phyloP scores from a whole-genome alignment of 2,329 filamentous ascomycete genomes.

The Nemania sp. region DNA sequence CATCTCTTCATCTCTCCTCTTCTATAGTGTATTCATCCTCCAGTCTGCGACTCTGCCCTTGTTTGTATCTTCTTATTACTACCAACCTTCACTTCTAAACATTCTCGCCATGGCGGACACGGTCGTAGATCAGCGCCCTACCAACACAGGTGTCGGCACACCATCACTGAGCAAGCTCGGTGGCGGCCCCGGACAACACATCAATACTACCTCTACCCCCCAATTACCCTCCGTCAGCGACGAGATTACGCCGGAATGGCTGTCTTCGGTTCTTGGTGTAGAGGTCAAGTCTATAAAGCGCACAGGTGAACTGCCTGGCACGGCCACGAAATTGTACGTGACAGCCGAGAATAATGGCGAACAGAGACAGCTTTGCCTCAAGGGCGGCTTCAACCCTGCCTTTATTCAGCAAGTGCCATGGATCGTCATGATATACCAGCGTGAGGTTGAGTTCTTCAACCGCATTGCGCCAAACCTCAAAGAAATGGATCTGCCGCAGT shows the following conservation, averaged over 20 bases:
- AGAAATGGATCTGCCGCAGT: constrained; percentile 30
- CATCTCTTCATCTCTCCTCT: constrained; percentile 4
- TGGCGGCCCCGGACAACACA: not conserved
- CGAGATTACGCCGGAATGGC: constrained; percentile 34
- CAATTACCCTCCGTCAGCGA: constrained; percentile 26
- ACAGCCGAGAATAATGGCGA: constrained; percentile 26
- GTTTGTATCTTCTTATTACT: too few species aligned
- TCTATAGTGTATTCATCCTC: too few species aligned
- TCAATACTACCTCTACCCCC: constrained; percentile 1
- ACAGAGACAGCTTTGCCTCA: constrained; percentile 31
- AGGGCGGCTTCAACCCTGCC: constrained; percentile 36
- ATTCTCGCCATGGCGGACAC: constrained; percentile 12
- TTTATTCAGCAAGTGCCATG: constrained; percentile 32
- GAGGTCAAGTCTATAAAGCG: constrained; percentile 27
- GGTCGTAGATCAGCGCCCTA: constrained; percentile 13
- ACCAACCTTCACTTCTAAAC: too few species aligned
- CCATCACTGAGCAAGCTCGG: constrained; percentile 3
- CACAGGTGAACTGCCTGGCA: constrained; percentile 28
- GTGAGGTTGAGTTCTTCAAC: constrained; percentile 37
- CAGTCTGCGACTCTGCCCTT: too few species aligned
- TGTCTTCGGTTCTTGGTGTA: constrained; percentile 25
- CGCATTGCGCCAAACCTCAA: constrained; percentile 30
- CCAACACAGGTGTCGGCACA: not conserved
- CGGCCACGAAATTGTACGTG: constrained; percentile 32
- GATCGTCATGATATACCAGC: constrained; percentile 34